phyloP scores from a whole-genome alignment of 495 filamentous ascomycete genomes.

The Podospora tetraspora region DNA sequence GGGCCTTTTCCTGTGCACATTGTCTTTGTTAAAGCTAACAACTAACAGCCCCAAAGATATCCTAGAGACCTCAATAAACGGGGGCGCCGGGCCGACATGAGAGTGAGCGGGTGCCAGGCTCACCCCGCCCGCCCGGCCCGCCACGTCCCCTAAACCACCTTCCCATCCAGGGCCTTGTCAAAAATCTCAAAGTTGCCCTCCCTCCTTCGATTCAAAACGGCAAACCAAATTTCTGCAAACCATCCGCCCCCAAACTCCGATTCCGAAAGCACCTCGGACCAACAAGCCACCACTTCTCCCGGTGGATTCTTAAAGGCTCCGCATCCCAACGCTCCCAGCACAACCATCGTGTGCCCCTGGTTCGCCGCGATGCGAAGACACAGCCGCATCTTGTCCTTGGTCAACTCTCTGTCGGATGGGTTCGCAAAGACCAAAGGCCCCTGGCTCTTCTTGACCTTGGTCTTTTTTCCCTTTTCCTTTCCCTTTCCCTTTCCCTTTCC shows the following conservation, averaged over 20 bases:
- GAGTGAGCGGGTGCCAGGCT: too few relatives aligned
- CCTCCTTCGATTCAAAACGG: slow-evolving; percentile 41
- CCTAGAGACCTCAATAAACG: too few relatives aligned
- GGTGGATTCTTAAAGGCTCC: slow-evolving; percentile 58
- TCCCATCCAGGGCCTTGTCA: slow-evolving; percentile 38
- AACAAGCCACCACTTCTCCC: slow-evolving; percentile 50
- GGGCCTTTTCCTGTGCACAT: not conserved
- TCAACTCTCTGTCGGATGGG: slow-evolving; percentile 37
- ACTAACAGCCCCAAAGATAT: too few relatives aligned
- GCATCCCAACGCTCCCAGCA: slow-evolving; percentile 62
- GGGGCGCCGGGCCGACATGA: too few relatives aligned
- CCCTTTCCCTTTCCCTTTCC: not conserved
- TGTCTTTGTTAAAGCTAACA: not conserved
- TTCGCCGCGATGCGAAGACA: slow-evolving; percentile 50
- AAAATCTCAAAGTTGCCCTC: slow-evolving; percentile 53
- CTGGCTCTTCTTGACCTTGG: not conserved
- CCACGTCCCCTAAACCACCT: slow-evolving; percentile 23
- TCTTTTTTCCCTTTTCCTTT: not conserved
- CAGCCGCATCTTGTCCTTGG: slow-evolving; percentile 55
- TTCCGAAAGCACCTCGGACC: slow-evolving; percentile 53
- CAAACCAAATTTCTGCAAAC: slow-evolving; percentile 52
- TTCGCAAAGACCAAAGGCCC: slow-evolving; percentile 28
- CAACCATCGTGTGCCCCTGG: slow-evolving; percentile 48
- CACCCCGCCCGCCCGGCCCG: not conserved
- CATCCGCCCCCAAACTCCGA: slow-evolving; percentile 55